phyloP scores from a whole-genome alignment of 208 protist genomes.

The Naegleria fowleri region DNA sequence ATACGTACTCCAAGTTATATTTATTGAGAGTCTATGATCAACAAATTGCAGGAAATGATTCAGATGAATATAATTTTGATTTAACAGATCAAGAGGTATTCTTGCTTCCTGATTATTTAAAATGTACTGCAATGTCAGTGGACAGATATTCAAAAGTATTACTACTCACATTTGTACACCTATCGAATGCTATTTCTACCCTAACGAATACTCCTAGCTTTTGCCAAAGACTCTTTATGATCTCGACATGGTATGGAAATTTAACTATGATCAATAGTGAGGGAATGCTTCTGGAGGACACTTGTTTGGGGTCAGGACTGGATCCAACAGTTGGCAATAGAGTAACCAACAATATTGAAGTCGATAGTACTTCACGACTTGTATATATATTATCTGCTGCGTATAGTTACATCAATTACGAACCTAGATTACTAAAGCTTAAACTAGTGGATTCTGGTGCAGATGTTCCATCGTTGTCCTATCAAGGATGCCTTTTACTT shows the following conservation, averaged over 20 bases:
- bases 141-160: not conserved
- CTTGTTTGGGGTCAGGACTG: not conserved
- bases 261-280: not conserved
- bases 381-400: not conserved
- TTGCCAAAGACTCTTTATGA: not conserved
- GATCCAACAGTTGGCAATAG: not conserved
- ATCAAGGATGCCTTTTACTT: not conserved
- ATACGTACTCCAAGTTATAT: not conserved
- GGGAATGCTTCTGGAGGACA: not conserved
- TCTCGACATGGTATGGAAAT: not conserved
- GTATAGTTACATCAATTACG: not conserved
- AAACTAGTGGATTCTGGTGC: not conserved
- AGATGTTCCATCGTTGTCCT: not conserved
- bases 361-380: not conserved
- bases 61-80: not conserved
- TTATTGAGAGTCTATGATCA: not conserved
- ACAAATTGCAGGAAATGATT: not conserved
- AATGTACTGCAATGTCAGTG: not conserved
- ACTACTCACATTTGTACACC: not conserved
- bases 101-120: not conserved
- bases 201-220: not conserved
- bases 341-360: not conserved
- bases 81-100: not conserved
- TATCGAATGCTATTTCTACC: not conserved
- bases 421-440: not conserved